Base-by-base conservation (phyloP, 1,139 yeast species). In the Yamadazyma buinensis region DNA sequence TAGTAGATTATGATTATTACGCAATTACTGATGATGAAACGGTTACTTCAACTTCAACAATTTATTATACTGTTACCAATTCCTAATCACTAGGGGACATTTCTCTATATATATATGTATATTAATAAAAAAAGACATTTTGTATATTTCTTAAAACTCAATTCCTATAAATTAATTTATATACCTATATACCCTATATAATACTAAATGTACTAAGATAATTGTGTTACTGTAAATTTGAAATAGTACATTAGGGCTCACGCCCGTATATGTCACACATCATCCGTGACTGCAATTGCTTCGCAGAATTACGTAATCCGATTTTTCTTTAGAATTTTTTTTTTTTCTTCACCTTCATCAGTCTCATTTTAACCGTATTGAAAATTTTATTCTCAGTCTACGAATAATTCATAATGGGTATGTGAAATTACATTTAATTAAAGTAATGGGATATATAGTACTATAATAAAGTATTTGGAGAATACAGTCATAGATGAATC, bases 1-100 rank as follows among this genome's bases (percentile, higher is more conserved):
- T 57, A 30, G 67, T 69, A 18, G 60, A 68, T 46, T 68, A 65
- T 47, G 72, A 67, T 46, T 69, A 67, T 51, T 67, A 68, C 48
- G 55, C 53, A 29, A 52, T 56, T 13, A 59, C 47, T 30, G 61
- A 54, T 38, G 66, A 50, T 17, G 51, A 49, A 30, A 59, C 55
- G 15, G 61, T 52, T 26, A 59, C 65, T 28, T 64, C 71, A 11
- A 67, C 72, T 6, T 56, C 67, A 19, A 66, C 72, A 14, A 46
- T 67, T 24, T 58, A 54, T 42, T 48, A 59, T 9, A 69, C 75
- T 7, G 60, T 68, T 13, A 67, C 75, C 14, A 37, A 39, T 37
- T 19, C 33, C 12, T 35, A 20, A 36, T 26, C 35, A 25, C 35
- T 29, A 32, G 35, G 38, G 38, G 28, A n/a, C n/a, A n/a, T n/a